Base-by-base conservation (phyloP, 768 basidiomycete species). In the Piloderma croceum region DNA sequence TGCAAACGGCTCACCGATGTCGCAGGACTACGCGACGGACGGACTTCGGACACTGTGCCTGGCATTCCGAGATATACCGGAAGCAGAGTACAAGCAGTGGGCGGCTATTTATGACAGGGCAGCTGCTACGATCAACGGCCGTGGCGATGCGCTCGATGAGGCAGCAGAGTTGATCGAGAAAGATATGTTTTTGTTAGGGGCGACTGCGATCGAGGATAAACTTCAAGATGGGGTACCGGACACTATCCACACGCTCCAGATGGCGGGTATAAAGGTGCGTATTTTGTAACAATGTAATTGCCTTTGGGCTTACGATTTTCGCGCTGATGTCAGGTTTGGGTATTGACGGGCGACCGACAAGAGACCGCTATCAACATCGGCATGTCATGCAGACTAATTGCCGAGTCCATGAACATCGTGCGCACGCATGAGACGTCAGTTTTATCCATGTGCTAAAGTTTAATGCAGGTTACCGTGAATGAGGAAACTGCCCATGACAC, bases 361-460 rank as follows among this genome's bases (percentile, higher is more conserved):
- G 96, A 99, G 63, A 99, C 96, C 2, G 96, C 96, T 12, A 97
- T 99, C 63, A 99, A 99, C 54, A 98, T 99, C 48, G 96, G 96
- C 38, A 83, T 98, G 76, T 94, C 92, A 2, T 98, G 96, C 67
- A 77, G 91, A 47, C 63, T 99, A 53, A 98, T 99, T 37, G 90
- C 91, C 5, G 96, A 99, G 64, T 92, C 90, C 7, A 99, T 98
- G 96, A 97, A 97, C 58, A 52, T 99, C 69, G 94, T 92, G 48
- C 20, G 76, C 59, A 21, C 21, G 6, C n/a, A 21, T 17, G 11
- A 23, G 24, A 46, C 24, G 18, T 6, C 13, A 12, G 25, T n/a
- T 24, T 13, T 21, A 11, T 9, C 9, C 32, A 24, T n/a, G 34
- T 35, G 29, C 15, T 34, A 22, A 24, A 31, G 36, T 41, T 5